These are phyloP conservation scores for Plasmodium vivax DNA, from an alignment of 169 alveolate species.

Conservation along the genomic window DNA sequence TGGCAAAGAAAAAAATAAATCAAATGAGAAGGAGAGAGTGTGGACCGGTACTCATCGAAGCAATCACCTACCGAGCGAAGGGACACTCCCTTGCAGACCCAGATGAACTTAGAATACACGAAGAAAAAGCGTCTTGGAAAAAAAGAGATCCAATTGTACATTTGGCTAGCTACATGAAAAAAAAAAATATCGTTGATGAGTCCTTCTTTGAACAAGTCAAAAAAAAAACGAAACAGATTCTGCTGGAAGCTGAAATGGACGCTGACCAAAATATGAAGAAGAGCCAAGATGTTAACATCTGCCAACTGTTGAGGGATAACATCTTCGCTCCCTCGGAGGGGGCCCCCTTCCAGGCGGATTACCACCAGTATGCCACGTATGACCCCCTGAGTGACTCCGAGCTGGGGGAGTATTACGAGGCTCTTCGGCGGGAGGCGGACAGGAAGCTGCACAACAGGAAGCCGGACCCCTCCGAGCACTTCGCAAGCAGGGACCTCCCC, in stretches of 20 bases:
- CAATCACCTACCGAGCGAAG: constrained; percentile 81
- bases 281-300: constrained; percentile 6
- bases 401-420: constrained; percentile 25
- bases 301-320: background rate
- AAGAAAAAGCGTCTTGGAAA: constrained; percentile 80
- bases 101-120: constrained; percentile 78
- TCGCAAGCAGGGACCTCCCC: constrained; percentile 29
- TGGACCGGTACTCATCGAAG: constrained; percentile 85
- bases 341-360: background rate
- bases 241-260: constrained; percentile 14
- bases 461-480: constrained; percentile 1
- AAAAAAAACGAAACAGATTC: constrained; percentile 43
- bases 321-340: constrained; percentile 23
- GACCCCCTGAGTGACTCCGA: background rate
- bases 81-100: constrained; percentile 87
- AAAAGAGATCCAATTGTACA: constrained; percentile 79
- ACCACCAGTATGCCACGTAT: background rate
- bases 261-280: constrained; percentile 6
- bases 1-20: constrained; percentile 77
- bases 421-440: constrained; percentile 3
- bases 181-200: constrained; percentile 75
- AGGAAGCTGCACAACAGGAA: constrained; percentile 25
- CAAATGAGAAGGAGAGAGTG: constrained; percentile 77
- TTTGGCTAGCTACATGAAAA: constrained; percentile 78
- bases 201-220: constrained; percentile 72